These are phyloP conservation scores for Dothiorella sarmentorum DNA, from an alignment of 2,329 filamentous ascomycete genomes.

Conservation along the genomic window DNA sequence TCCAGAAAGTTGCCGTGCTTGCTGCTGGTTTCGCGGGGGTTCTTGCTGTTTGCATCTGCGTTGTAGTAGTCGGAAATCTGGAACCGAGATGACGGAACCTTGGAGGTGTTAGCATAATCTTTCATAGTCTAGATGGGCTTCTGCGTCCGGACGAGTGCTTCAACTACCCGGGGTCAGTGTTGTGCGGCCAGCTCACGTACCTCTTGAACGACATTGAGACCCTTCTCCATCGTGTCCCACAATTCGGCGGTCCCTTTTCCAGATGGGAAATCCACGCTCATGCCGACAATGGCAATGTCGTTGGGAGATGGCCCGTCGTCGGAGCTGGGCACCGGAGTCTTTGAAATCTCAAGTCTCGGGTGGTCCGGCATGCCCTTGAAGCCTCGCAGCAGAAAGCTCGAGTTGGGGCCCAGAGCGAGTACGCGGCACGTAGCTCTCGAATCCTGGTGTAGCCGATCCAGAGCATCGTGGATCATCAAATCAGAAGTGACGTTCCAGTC, in stretches of 20 bases:
- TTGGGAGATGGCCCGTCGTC: not conserved
- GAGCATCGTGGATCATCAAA: not conserved
- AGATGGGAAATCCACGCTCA: not conserved
- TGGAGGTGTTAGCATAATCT: not conserved
- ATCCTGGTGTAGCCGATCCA: not conserved
- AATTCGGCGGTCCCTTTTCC: not conserved
- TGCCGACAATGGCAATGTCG: not conserved
- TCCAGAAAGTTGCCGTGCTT: slow-evolving; percentile 14
- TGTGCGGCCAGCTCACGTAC: no score
- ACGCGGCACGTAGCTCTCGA: not conserved
- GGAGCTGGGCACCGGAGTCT: no score
- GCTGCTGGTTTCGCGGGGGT: not conserved
- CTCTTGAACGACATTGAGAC: not conserved
- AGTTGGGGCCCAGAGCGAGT: not conserved
- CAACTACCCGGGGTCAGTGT: no score
- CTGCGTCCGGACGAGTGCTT: no score
- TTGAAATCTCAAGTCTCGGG: not conserved
- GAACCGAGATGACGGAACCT: not conserved
- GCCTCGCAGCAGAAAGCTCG: not conserved
- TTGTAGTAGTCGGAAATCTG: not conserved
- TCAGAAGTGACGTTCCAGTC: not conserved
- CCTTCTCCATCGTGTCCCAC: not conserved
- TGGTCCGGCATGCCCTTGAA: not conserved
- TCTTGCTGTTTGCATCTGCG: not conserved
- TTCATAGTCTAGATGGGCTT: no score